Percentiles rank a stretch among this genome's conserved stretches.
Conservation (phyloP, 768 basidiomycete species). For the Boletus pseudo-olivaceus region DNA sequence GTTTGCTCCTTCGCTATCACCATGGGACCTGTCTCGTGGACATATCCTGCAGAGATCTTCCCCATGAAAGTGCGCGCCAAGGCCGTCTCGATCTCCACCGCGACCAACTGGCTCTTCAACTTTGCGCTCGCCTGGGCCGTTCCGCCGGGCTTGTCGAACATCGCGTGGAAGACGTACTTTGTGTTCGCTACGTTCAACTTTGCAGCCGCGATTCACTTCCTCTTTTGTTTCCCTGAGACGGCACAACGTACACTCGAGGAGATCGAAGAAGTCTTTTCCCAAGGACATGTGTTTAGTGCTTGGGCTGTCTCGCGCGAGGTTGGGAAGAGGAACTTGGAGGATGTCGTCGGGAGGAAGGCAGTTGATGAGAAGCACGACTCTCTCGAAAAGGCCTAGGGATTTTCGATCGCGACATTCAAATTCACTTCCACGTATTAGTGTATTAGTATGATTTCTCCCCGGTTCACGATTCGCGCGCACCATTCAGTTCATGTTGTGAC, state of each 20-base stretch:
- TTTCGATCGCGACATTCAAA: background rate
- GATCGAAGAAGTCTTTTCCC: slow-evolving; percentile 71
- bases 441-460: background rate
- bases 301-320: slow-evolving; percentile 64
- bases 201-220: slow-evolving; percentile 63
- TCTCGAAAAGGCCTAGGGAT: background rate
- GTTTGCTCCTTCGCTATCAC: slow-evolving; percentile 73
- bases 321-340: slow-evolving; percentile 57
- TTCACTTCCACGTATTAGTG: background rate
- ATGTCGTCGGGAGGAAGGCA: slow-evolving; percentile 35
- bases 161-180: slow-evolving; percentile 76
- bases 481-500: no score
- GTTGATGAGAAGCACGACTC: slow-evolving; percentile 7
- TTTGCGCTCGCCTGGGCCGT: slow-evolving; percentile 73
- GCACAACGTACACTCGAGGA: slow-evolving; percentile 72
- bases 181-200: slow-evolving; percentile 78
- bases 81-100: slow-evolving; percentile 43
- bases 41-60: slow-evolving; percentile 70
- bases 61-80: slow-evolving; percentile 67
- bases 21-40: slow-evolving; percentile 76
- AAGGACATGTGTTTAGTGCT: slow-evolving; percentile 65
- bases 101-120: slow-evolving; percentile 65
- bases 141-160: slow-evolving; percentile 61
- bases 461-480: background rate
- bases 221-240: slow-evolving; percentile 82